phyloP scores from a whole-genome alignment of 2,329 filamentous ascomycete species.

The Pseudonectria buxi region DNA sequence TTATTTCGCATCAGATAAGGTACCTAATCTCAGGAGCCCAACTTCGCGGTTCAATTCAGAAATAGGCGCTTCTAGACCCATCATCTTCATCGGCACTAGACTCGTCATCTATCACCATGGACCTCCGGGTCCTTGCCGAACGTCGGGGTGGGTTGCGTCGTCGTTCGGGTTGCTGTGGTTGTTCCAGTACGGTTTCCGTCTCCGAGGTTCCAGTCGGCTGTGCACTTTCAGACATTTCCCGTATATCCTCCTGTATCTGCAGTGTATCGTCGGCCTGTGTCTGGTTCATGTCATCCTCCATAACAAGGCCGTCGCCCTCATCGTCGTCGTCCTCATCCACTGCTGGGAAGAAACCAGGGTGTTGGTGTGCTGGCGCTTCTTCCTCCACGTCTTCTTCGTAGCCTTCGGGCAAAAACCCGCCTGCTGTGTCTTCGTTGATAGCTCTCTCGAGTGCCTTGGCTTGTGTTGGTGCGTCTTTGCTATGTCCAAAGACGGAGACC shows the following conservation, averaged over 20 bases:
- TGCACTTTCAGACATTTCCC: background rate
- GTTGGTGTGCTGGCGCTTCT: slow-evolving; percentile 22
- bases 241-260: slow-evolving; percentile 2
- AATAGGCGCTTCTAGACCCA: too few species aligned
- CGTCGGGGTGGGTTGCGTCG: too few species aligned
- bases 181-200: too few species aligned
- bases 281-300: slow-evolving; percentile 22
- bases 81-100: too few species aligned
- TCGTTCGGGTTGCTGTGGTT: too few species aligned
- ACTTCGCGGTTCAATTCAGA: too few species aligned
- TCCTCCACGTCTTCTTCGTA: slow-evolving; percentile 42
- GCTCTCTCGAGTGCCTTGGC: slow-evolving; percentile 15
- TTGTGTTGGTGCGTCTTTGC: slow-evolving; percentile 16
- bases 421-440: slow-evolving; percentile 47
- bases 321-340: slow-evolving; percentile 37
- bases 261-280: background rate
- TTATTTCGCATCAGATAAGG: too few species aligned
- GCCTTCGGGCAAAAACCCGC: slow-evolving; percentile 55
- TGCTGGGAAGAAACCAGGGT: slow-evolving; percentile 43
- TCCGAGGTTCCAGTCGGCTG: too few species aligned
- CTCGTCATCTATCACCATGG: too few species aligned
- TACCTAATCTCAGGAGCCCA: too few species aligned
- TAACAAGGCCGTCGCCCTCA: slow-evolving; percentile 26
- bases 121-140: too few species aligned
- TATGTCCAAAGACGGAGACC: slow-evolving; percentile 50